These are phyloP conservation scores for Populus davidiana DNA, from an alignment of 345 rosid species.

Conservation along the genomic window DNA sequence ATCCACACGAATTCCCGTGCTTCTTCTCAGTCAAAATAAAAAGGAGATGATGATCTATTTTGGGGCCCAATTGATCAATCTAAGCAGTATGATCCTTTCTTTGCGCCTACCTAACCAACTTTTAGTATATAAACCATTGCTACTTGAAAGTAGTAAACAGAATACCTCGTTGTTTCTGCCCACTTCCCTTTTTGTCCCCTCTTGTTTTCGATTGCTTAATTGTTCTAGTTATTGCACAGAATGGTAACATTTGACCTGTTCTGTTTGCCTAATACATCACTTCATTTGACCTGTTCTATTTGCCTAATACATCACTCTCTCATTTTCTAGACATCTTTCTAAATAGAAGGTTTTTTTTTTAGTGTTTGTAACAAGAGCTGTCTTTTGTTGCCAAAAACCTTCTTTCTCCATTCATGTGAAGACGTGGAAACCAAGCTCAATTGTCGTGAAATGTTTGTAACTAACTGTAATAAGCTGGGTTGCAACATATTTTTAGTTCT, in stretches of 20 bases:
- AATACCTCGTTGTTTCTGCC: neutral
- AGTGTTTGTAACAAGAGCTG: neutral
- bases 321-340: no score
- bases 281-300: no score
- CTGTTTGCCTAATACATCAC: neutral
- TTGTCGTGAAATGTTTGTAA: neutral
- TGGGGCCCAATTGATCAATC: conserved; percentile 92
- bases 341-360: no score
- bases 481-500: neutral
- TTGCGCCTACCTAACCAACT: neutral
- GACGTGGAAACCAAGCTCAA: neutral
- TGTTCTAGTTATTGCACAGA: neutral
- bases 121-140: neutral
- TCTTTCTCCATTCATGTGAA: neutral
- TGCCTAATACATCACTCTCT: no score
- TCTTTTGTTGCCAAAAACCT: neutral
- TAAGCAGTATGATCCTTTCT: conserved; percentile 48
- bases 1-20: neutral
- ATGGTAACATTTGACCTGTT: no score
- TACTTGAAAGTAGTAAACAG: neutral
- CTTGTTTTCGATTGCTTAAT: neutral
- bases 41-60: conserved; percentile 85
- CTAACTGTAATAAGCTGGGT: neutral
- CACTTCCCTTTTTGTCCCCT: neutral
- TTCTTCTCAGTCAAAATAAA: conserved; percentile 54